Percentiles rank a stretch among this genome's conserved stretches.
Conservation (phyloP, 2,329 filamentous ascomycete genomes). For the Fusarium sp. region DNA sequence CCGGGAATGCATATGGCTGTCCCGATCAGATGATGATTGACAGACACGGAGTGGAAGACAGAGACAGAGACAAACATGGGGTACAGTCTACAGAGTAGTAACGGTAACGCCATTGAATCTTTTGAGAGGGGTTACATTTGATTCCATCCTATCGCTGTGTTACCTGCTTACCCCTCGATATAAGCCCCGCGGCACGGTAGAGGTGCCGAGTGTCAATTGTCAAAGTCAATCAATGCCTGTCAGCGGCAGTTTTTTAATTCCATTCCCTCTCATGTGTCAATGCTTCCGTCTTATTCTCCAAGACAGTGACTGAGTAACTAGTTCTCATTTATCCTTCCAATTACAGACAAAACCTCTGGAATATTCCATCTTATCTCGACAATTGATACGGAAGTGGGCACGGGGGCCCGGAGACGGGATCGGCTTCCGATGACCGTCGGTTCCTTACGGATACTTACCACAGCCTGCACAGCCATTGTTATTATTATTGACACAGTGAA, state of each 20-base stretch:
- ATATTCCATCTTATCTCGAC: conserved; percentile 6
- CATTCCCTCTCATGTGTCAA: not conserved
- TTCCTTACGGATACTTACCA: not conserved
- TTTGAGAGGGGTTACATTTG: conserved; percentile 9
- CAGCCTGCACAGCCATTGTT: not conserved
- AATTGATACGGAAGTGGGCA: conserved; percentile 23
- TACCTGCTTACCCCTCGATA: conserved; percentile 19
- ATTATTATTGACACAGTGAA: not conserved
- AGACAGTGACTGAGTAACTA: too few species aligned
- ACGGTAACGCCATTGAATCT: not conserved
- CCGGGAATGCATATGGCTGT: conserved; percentile 16
- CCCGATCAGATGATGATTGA: conserved; percentile 41
- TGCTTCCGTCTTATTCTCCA: not conserved
- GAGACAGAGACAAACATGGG: not conserved
- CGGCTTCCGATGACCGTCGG: conserved; percentile 37
- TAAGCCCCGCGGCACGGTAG: conserved; percentile 3
- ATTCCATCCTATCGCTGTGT: conserved; percentile 11
- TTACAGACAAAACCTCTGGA: not conserved
- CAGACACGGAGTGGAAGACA: not conserved
- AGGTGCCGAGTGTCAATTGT: not conserved
- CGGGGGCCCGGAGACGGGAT: conserved; percentile 22
- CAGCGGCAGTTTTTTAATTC: not conserved
- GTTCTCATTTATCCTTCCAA: conserved; percentile 11
- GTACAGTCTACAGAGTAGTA: not conserved
- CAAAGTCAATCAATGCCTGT: not conserved